Percentiles rank a stretch among this genome's conserved stretches.
Conservation (phyloP, 139 green algal genomes). For the Chlamydomonas asymmetrica region DNA sequence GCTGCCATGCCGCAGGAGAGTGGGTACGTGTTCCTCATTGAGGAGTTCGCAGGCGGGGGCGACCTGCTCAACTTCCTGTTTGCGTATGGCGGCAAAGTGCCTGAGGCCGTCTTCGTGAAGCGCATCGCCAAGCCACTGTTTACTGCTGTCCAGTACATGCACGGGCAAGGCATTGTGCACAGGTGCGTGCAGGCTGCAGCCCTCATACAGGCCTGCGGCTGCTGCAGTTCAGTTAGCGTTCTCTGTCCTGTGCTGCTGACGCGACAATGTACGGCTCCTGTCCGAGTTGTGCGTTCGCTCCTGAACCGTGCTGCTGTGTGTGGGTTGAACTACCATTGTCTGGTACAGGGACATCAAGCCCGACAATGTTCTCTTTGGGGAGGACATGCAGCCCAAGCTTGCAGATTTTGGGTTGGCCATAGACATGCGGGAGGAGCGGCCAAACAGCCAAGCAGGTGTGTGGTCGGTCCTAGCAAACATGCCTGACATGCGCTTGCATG, state of each 20-base stretch:
- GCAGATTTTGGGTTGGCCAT: conserved; percentile 64
- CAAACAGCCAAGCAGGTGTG: conserved; percentile 50
- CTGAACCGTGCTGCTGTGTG: too few species aligned
- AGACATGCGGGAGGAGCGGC: conserved; percentile 49
- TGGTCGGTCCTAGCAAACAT: neutral
- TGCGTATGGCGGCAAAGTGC: conserved; percentile 46
- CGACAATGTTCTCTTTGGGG: conserved; percentile 43
- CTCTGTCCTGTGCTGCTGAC: too few species aligned
- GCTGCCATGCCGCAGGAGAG: conserved; percentile 25
- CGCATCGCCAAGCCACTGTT: conserved; percentile 22
- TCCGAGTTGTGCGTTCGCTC: too few species aligned
- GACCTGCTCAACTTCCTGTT: conserved; percentile 57
- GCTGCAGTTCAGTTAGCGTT: too few species aligned
- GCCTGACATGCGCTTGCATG: neutral
- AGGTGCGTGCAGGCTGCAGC: too few species aligned
- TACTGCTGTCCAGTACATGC: conserved; percentile 23
- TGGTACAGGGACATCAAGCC: conserved; percentile 17
- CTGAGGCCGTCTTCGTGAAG: conserved; percentile 32
- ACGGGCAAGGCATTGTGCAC: conserved; percentile 24
- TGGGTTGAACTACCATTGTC: too few species aligned
- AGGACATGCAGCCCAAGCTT: conserved; percentile 35
- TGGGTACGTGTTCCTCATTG: conserved; percentile 56
- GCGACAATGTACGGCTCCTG: too few species aligned
- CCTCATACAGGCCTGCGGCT: too few species aligned
- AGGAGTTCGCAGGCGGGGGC: conserved; percentile 58